Evolutionary conservation across 805 yeast species (phyloP).

Genomic region (Priceomyces melissophilus): DNA sequence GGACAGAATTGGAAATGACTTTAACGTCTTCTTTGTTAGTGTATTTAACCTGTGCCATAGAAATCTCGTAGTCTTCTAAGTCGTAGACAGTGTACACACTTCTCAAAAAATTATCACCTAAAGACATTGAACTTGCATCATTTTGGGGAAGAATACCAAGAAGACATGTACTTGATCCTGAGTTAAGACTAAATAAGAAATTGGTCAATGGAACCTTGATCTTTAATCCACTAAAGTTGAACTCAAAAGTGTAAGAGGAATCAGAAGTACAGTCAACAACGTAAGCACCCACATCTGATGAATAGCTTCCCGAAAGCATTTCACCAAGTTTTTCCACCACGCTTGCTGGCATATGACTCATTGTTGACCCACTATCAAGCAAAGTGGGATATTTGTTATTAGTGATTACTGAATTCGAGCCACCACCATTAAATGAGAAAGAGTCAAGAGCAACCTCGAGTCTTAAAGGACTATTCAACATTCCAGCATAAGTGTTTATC

Average conservation of each 20-base stretch:
- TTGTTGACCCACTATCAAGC: conserved; percentile 36
- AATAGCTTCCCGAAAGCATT: conserved; percentile 41
- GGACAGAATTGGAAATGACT: conserved; percentile 42
- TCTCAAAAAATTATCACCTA: conserved; percentile 67
- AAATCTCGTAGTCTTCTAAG: conserved; percentile 52
- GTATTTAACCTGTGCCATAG: conserved; percentile 42
- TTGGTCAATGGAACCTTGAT: conserved; percentile 47
- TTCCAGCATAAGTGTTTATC: conserved; percentile 36
- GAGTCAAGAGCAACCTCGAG: conserved; percentile 48
- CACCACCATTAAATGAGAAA: conserved; percentile 17
- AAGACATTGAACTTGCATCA: conserved; percentile 24
- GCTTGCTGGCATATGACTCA: conserved; percentile 40
- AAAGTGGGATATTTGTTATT: conserved; percentile 20
- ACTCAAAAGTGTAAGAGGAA: conserved; percentile 28
- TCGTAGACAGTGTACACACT: conserved; percentile 65
- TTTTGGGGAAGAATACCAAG: conserved; percentile 24
- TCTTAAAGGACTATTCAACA: conserved; percentile 41
- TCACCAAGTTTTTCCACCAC: conserved; percentile 33
- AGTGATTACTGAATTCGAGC: conserved; percentile 12
- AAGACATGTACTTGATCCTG: conserved; percentile 15
- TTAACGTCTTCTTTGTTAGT: conserved; percentile 41
- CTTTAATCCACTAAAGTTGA: conserved; percentile 56
- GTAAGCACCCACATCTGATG: conserved; percentile 42
- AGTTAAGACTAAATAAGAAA: conserved; percentile 18
- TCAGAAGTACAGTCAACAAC: conserved; percentile 38